Conservation (phyloP, 1,284 basidiomycete species). For the Coniferiporia weirii region DNA sequence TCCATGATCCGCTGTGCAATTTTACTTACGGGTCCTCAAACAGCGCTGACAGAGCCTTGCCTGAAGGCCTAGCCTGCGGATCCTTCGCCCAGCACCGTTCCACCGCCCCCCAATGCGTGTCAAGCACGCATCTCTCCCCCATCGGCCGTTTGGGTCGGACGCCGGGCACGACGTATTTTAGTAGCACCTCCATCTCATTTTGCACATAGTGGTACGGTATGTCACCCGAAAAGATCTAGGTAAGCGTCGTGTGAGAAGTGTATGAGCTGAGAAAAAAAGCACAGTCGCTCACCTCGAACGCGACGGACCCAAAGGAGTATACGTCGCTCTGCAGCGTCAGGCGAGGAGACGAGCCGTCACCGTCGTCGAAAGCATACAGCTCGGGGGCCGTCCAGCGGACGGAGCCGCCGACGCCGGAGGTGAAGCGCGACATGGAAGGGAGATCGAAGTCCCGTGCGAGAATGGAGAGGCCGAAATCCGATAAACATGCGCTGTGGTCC, state of each 20-base stretch:
- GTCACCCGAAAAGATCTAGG: slow-evolving; percentile 11
- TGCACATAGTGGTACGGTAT: slow-evolving; percentile 13
- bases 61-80: slow-evolving; percentile 3
- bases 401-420: slow-evolving; percentile 10
- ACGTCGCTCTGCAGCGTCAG: slow-evolving; percentile 10
- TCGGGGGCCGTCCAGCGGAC: slow-evolving; percentile 17
- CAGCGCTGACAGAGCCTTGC: slow-evolving; percentile 1
- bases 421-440: slow-evolving; percentile 10
- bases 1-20: background rate
- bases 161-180: slow-evolving; percentile 15
- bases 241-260: background rate
- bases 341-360: background rate
- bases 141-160: slow-evolving; percentile 8
- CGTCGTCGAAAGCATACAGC: slow-evolving; percentile 9
- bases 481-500: slow-evolving; percentile 11
- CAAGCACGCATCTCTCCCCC: background rate
- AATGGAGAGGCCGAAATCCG: slow-evolving; percentile 15
- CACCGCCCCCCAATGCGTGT: slow-evolving; percentile 12
- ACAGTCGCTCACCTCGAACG: slow-evolving; percentile 3
- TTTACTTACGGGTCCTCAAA: background rate
- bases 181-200: slow-evolving; percentile 14
- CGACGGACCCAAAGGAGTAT: slow-evolving; percentile 17
- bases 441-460: slow-evolving; percentile 15
- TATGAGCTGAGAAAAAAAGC: background rate
- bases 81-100: slow-evolving; percentile 13